Base-by-base conservation (phyloP, 371 early-diverging fungal species). In the Mucor circinelloides region DNA sequence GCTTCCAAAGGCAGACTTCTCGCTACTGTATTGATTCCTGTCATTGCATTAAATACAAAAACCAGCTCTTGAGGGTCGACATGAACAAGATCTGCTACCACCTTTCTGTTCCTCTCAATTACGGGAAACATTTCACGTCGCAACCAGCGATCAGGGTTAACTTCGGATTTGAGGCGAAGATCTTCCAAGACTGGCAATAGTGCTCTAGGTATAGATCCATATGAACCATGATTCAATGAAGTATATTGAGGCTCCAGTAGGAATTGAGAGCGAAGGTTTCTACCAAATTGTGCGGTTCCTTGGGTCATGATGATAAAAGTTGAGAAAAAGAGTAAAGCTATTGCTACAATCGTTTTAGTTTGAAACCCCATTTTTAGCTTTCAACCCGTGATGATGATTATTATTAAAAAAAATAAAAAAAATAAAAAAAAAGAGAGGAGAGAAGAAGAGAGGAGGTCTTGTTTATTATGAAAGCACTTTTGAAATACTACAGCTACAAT, bases 211-310 rank as follows among this genome's bases (percentile, higher is more conserved):
- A 68, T 63, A 15, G 67, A 31, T 63, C 85, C 85, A 61, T 66
- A 77, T 3, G 83, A 75, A 1, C 85, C 85, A 60, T 82, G 81
- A 58, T 79, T 80, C 42, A 81, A 60, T 38, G 82, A 76, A 13
- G 73, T 76, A 44, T 74, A 80, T 13, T 69, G 63, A 19, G 79
- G 68, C 0, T 81, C 83, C 21, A 84, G 67, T 25, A 78, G 62
- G 48, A 84, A 84, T 50, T 84, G 73, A 21, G 63, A 67, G 36
- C 81, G 73, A 21, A 74, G 67, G 21, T 67, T 64, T 69, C 79
- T 80, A 2, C 85, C 85, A 61, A 84, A 77, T 8, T 74, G 6
- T 15, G 32, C 40, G 9, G 21, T 19, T 56, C 52, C 52, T 52
- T 52, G 52, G 8, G 52, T 27, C 52, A 52, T 52, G 21, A 27